Conservation (phyloP, 2,329 filamentous ascomycete genomes). For the Aspergillus amoenus region DNA sequence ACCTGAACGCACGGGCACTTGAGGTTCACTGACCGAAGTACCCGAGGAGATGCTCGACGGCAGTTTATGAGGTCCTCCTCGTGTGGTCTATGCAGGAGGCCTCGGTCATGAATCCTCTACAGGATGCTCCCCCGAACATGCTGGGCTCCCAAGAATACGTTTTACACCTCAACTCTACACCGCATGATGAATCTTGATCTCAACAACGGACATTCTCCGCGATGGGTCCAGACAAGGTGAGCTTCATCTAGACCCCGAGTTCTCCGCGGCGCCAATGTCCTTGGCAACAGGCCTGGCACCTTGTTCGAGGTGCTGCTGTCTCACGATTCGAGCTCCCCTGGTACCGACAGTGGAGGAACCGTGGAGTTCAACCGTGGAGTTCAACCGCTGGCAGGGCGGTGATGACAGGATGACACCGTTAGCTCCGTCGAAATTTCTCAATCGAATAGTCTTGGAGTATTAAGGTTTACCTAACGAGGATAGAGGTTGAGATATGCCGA, state of each 20-base stretch:
- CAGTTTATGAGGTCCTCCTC: no score
- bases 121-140: no score
- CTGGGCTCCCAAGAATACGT: not conserved
- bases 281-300: not conserved
- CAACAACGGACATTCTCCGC: not conserved
- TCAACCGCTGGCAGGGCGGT: not conserved
- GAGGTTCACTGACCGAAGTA: no score
- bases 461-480: not conserved
- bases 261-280: not conserved
- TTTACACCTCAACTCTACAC: not conserved
- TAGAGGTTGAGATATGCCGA: conserved; percentile 1
- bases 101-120: no score
- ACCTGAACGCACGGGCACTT: no score
- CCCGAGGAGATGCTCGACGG: no score
- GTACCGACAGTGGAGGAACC: not conserved
- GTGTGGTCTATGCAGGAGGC: no score
- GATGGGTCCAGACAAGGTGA: not conserved
- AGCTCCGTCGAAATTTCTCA: not conserved
- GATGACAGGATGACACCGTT: not conserved
- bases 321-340: not conserved
- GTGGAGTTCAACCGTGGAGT: not conserved
- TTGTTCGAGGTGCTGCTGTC: not conserved
- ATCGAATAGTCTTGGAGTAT: not conserved
- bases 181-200: not conserved
- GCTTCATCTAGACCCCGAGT: not conserved